These are phyloP conservation scores for Leccinum solheimii DNA, from an alignment of 1,284 basidiomycete species.

Conservation along the genomic window DNA sequence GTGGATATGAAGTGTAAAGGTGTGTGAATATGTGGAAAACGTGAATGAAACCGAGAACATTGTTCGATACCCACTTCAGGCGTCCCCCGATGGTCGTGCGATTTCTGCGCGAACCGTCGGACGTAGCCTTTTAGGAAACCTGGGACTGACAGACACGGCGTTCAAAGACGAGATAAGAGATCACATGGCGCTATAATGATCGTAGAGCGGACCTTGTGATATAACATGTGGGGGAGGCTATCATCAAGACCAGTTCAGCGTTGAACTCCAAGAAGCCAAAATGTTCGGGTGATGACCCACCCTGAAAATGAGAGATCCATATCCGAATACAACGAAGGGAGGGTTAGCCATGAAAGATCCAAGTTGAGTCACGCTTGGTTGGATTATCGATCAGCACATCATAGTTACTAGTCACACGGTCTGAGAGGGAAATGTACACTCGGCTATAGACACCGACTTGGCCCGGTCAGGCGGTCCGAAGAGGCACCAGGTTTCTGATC, in stretches of 20 bases:
- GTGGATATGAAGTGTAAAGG: neutral
- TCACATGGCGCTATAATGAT: neutral
- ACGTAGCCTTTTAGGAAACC: constrained; percentile 87
- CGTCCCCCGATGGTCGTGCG: constrained; percentile 85
- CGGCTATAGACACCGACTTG: neutral
- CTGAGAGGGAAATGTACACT: neutral
- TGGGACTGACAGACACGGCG: constrained; percentile 45
- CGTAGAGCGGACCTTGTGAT: constrained; percentile 46
- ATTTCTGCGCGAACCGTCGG: constrained; percentile 82
- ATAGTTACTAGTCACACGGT: neutral
- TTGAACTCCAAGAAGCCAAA: neutral
- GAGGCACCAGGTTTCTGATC: too few species aligned
- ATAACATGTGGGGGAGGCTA: constrained; percentile 75
- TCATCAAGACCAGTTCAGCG: constrained; percentile 2
- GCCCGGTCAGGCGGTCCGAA: too few species aligned
- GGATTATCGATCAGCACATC: neutral
- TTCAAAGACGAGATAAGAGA: neutral
- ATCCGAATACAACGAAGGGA: constrained; percentile 72
- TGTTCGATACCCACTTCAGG: constrained; percentile 53
- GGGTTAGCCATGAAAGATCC: constrained; percentile 15
- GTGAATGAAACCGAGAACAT: neutral
- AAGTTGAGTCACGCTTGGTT: neutral
- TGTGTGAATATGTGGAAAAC: neutral
- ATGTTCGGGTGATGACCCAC: constrained; percentile 35
- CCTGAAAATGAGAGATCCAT: constrained; percentile 83